A percentile compares a stretch with the other conserved stretches of the same genome.
Evolutionary conservation across 192 early-diverging fungal genomes (phyloP).

Genomic region (Coemansia sp.): DNA sequence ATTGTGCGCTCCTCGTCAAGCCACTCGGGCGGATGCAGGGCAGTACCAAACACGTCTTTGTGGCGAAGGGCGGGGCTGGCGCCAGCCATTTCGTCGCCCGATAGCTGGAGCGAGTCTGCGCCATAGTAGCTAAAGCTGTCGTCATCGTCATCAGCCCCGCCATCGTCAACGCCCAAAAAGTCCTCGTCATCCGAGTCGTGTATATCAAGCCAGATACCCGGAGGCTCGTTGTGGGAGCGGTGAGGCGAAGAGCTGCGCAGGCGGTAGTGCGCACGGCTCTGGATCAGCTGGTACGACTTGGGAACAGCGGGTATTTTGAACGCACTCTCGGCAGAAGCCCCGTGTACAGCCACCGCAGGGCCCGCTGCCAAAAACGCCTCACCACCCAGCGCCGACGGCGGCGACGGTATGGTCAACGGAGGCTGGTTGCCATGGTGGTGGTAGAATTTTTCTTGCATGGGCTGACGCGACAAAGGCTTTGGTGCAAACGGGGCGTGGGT

Average conservation of each 20-base stretch:
- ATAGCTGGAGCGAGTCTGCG: conserved; percentile 7
- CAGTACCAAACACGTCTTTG: conserved; percentile 7
- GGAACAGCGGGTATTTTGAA: conserved; percentile 5
- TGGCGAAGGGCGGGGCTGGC: neutral
- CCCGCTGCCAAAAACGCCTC: neutral
- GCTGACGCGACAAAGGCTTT: neutral
- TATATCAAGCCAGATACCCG: conserved; percentile 51
- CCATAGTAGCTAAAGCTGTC: conserved; percentile 19
- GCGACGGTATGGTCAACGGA: neutral
- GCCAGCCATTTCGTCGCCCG: conserved; percentile 11
- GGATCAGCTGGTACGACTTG: conserved; percentile 34
- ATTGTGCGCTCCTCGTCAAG: neutral
- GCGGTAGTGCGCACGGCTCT: conserved; percentile 29
- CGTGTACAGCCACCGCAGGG: neutral
- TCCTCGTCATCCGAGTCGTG: conserved; percentile 23
- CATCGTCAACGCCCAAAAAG: conserved; percentile 8
- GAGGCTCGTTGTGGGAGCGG: conserved; percentile 39
- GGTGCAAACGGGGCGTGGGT: neutral
- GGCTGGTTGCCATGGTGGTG: neutral
- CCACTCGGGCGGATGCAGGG: conserved; percentile 4
- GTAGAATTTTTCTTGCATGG: conserved; percentile 3
- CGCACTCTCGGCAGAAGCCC: neutral
- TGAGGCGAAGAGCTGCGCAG: conserved; percentile 38
- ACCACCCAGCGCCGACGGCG: neutral
- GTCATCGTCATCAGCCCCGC: conserved; percentile 3